Base-by-base conservation (phyloP, 495 filamentous ascomycete species). In the Aspergillus sclerotiicarbonarius region DNA sequence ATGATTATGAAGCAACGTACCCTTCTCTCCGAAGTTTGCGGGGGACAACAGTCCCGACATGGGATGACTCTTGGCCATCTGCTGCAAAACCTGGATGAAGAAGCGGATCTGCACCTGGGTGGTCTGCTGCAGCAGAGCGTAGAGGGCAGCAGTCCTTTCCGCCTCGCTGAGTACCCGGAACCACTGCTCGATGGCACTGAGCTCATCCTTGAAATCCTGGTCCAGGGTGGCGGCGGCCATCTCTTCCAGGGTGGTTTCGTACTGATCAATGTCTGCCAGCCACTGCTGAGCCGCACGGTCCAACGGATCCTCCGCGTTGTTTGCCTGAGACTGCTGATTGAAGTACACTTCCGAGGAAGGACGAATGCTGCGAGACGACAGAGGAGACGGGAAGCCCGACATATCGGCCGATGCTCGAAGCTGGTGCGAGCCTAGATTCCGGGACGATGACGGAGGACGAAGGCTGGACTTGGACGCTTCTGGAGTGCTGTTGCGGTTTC, bases 151-250 rank as follows among this genome's bases (percentile, higher is more conserved):
- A 7, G 94, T 98, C 52, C 94, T 80, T 76, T 98, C 94, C 18
- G 94, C 91, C 74, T 98, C 94, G 66, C 93, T 96, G 54, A 98
- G 80, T 29, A 98, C 94, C 46, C 91, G 89, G 74, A 98, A 98
- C 94, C 94, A 98, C 77, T 98, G 93, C 77, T 98, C 94, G 67
- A 98, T 98, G 57, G 94, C 94, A 72, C 90, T 94, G 51, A 98
- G 84, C 75, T 98, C 94, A 76, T 98, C 94, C 79, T 98, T 98
- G 79, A 98, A 98, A 63, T 98, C 95, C 74, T 98, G 95, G 71
- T 98, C 94, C 33, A 98, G 79, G 10, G 95, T 96, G 47, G 95
- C 94, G 31, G 93, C 92, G 18, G 94, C 95, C 94, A 98, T 98
- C 71, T 98, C 94, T 71, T 98, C 95, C 65, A 98, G 73, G 4